A percentile compares a stretch with the other conserved stretches of the same genome.
Evolutionary conservation across 257 asterid species (phyloP).

Genomic region (Solanum chmielewskii): DNA sequence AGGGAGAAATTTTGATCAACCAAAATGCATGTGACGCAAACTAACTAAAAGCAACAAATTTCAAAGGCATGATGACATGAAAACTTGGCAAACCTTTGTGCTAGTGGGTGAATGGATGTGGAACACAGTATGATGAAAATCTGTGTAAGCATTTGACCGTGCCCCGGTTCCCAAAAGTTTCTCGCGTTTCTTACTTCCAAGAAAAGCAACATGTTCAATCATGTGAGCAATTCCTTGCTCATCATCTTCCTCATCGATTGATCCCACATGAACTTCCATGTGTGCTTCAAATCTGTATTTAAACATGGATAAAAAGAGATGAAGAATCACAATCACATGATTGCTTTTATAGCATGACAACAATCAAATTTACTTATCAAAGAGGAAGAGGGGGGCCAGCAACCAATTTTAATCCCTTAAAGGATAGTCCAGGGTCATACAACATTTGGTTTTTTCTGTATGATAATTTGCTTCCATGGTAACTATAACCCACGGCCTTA

Average conservation of each 20-base stretch:
- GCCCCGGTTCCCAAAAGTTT: conserved; percentile 99
- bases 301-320: not conserved
- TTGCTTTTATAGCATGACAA: not conserved
- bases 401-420: not conserved
- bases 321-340: not conserved
- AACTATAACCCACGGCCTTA: not conserved
- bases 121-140: conserved; percentile 97
- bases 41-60: not conserved
- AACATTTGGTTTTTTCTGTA: not conserved
- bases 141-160: conserved; percentile 97
- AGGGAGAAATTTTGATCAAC: conserved; percentile 8
- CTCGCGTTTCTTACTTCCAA: conserved; percentile 99
- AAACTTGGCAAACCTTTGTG: conserved; percentile 45
- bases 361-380: not conserved
- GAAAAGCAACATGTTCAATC: conserved; percentile 99
- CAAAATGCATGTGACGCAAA: conserved; percentile 9
- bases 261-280: conserved; percentile 98
- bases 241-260: conserved; percentile 97
- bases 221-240: conserved; percentile 99
- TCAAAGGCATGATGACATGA: not conserved
- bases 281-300: conserved; percentile 90
- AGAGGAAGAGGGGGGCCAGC: not conserved
- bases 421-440: not conserved
- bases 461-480: not conserved
- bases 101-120: conserved; percentile 97